These are phyloP conservation scores for Ambrosia hybrid DNA, from an alignment of 140 eudicot genomes.

Conservation along the genomic window DNA sequence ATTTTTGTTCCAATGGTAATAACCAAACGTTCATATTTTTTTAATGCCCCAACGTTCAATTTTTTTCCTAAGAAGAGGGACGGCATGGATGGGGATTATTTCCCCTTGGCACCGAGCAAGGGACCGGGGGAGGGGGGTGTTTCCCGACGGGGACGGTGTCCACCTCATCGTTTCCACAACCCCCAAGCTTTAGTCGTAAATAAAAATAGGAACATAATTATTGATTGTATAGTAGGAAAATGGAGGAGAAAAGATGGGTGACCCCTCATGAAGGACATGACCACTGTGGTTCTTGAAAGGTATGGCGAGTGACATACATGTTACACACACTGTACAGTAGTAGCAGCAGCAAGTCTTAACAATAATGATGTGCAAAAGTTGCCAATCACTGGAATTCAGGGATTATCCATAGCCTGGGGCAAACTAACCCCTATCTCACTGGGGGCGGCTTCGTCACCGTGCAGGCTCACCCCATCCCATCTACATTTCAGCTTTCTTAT, in stretches of 20 bases:
- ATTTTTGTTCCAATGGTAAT: too few relatives aligned
- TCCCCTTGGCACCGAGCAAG: too few relatives aligned
- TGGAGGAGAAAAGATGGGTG: slow-evolving; percentile 34
- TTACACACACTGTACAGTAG: background rate
- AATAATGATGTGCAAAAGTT: slow-evolving; percentile 29
- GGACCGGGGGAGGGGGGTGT: too few relatives aligned
- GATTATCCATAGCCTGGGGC: slow-evolving; percentile 11
- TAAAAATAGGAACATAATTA: too few relatives aligned
- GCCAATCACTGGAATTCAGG: slow-evolving; percentile 34
- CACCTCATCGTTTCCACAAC: too few relatives aligned
- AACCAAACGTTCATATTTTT: too few relatives aligned
- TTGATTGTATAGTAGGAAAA: background rate
- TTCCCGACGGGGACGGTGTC: too few relatives aligned
- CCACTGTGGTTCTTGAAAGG: slow-evolving; percentile 27
- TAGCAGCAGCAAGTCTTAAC: slow-evolving; percentile 11
- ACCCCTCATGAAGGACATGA: slow-evolving; percentile 33
- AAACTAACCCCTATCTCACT: slow-evolving; percentile 25
- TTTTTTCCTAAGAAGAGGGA: too few relatives aligned
- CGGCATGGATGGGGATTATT: too few relatives aligned
- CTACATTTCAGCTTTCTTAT: background rate
- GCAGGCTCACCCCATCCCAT: background rate
- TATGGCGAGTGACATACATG: slow-evolving; percentile 22
- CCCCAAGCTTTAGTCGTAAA: too few relatives aligned
- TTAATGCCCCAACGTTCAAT: too few relatives aligned
- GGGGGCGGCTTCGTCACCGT: slow-evolving; percentile 14